Evolutionary conservation across 2,329 filamentous ascomycete species (phyloP).

Genomic region (Hyphodiscus sp.): DNA sequence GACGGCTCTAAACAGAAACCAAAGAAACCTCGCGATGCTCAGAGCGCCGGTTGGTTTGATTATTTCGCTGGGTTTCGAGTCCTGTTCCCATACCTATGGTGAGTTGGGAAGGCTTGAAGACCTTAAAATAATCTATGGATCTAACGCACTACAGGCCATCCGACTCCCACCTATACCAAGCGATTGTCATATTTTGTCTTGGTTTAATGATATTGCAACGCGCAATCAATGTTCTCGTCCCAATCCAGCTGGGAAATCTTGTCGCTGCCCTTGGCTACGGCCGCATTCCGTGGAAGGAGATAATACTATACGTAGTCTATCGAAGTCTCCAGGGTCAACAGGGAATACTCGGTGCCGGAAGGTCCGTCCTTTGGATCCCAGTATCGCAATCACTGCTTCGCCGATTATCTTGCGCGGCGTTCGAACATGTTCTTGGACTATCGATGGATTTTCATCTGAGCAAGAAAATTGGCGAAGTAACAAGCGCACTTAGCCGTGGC

Average conservation of each 20-base stretch:
- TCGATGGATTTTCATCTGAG: conserved; percentile 8
- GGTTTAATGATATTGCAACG: conserved; percentile 4
- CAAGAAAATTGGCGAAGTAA: conserved; percentile 7
- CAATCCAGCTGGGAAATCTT: conserved; percentile 4
- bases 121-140: conserved; percentile 1
- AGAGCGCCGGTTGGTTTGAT: conserved; percentile 5
- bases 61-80: conserved; percentile 4
- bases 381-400: conserved; percentile 5
- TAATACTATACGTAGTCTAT: conserved; percentile 4
- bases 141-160: conserved; percentile 4
- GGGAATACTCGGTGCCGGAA: conserved; percentile 2
- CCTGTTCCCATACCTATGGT: conserved; percentile 8
- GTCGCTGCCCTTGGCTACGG: conserved; percentile 4
- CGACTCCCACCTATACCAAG: conserved; percentile 5
- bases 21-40: conserved; percentile 5
- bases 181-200: conserved; percentile 4
- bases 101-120: conserved; percentile 1
- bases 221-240: conserved; percentile 5
- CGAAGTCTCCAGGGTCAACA: conserved; percentile 6
- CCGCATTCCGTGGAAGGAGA: conserved; percentile 5
- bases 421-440: conserved; percentile 4
- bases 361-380: conserved; percentile 6
- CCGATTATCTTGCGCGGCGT: conserved; percentile 4
- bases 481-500: conserved; percentile 4
- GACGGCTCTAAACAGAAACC: no score